Evolutionary conservation across 225 moss, liverwort and hornwort genomes (phyloP), one percentile per base, ranked within the genome.

Genomic region (Climacium dendroides): DNA sequence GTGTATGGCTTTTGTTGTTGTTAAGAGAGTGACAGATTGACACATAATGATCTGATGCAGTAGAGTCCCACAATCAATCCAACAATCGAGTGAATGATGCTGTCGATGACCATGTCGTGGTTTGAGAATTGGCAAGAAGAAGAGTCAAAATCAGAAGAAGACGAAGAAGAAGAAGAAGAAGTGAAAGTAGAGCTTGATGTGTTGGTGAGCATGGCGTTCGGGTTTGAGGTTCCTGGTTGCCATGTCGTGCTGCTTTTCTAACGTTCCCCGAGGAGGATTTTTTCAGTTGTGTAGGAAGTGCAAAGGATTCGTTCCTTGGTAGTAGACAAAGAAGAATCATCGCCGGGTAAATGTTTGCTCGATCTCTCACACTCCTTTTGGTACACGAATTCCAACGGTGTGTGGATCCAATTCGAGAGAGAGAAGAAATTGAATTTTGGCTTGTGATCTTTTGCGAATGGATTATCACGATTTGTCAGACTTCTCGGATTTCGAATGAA

Each of bases 171-270:
- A 19, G 53, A 37, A 19, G 55, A 48, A 15, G 77, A 43, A 65
- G 80, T 5, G 60, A 16, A n/a, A 75, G 43, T 43, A 43, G 64
- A 73, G 80, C 47, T 74, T 65, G 59, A 10, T 30, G 47, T 16
- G 53, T 34, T 70, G 32, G 59, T 80, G 71, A 87, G 83, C 77
- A 88, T 79, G 79, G 83, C 57, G 32, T 84, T 87, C 73, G 90
- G 87, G 59, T 90, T 80, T 57, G 87, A 90, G 50, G 84, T 87
- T 87, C 84, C 87, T 74, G 87, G 90, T 79, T 41, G 53, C 67
- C 71, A 67, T 54, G 75, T 35, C 66, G 11, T 76, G 57, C 67
- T 61, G 26, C 48, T 72, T 70, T 87, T 50, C 80, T 90, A 67
- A 80, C 84, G 67, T 29, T 54, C 28, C 37, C 35, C 48, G 64